phyloP scores from a whole-genome alignment of 2,329 filamentous ascomycete genomes.

The Paecilomyces sp. region DNA sequence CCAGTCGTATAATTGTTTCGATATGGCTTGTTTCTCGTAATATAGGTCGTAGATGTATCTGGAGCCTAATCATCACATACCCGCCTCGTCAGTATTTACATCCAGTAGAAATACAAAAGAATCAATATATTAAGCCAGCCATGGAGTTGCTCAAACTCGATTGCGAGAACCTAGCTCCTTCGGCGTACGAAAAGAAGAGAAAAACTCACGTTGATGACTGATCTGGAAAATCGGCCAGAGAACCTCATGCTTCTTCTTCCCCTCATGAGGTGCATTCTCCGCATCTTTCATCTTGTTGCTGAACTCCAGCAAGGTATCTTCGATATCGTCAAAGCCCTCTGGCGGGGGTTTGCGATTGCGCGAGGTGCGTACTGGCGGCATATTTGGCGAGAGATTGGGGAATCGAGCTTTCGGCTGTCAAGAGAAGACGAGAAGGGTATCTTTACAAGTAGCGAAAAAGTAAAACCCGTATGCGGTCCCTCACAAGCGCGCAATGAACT shows the following conservation, averaged over 20 bases:
- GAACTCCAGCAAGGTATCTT: constrained; percentile 62
- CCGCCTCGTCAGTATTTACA: constrained; percentile 4
- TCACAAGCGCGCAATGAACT: not conserved
- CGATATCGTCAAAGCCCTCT: constrained; percentile 61
- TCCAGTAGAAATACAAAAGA: not conserved
- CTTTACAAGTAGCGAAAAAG: not conserved
- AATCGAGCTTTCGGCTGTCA: not conserved
- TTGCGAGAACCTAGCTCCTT: not conserved
- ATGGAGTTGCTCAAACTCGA: too few species aligned
- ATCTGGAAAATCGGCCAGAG: constrained; percentile 98
- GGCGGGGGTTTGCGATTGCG: constrained; percentile 58
- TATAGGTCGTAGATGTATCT: constrained; percentile 97
- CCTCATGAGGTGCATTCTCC: constrained; percentile 72
- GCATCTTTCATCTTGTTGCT: constrained; percentile 68
- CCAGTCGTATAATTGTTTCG: constrained; percentile 88
- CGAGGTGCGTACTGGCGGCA: constrained; percentile 56
- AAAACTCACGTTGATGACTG: constrained; percentile 71
- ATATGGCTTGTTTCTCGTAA: constrained; percentile 95
- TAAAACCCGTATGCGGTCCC: not conserved
- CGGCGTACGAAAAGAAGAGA: not conserved
- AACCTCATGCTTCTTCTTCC: constrained; percentile 83
- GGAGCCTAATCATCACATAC: constrained; percentile 39
- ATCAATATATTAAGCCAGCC: not conserved
- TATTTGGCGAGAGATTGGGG: constrained; percentile 19
- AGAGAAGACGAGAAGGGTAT: not conserved